A percentile compares a stretch with the other conserved stretches of the same genome.
Conservation (phyloP, 1,284 basidiomycete species). For the Mycena sp. region DNA sequence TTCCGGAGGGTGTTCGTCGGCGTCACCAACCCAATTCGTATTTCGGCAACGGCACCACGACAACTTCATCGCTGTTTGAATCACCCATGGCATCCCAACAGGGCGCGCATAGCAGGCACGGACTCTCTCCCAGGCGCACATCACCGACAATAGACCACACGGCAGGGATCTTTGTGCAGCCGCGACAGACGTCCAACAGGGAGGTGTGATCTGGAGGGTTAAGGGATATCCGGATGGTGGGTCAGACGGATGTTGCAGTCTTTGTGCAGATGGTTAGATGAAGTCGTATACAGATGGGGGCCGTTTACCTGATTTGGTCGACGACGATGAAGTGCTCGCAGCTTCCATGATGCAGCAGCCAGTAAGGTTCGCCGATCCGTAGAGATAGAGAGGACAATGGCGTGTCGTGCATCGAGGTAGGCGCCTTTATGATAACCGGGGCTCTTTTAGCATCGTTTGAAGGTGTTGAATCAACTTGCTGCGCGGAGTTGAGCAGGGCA, state of each 20-base stretch:
- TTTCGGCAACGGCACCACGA: conserved; percentile 62
- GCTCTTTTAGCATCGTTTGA: conserved; percentile 46
- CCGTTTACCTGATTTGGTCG: conserved; percentile 71
- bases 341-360: conserved; percentile 80
- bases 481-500: conserved; percentile 6
- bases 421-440: conserved; percentile 50
- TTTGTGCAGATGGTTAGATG: conserved; percentile 38
- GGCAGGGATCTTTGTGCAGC: conserved; percentile 75
- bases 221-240: conserved; percentile 68
- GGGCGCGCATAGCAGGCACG: conserved; percentile 72
- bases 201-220: conserved; percentile 68
- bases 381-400: conserved; percentile 62
- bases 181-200: conserved; percentile 70
- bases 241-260: conserved; percentile 67
- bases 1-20: no score
- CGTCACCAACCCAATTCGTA: conserved; percentile 47
- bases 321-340: conserved; percentile 83
- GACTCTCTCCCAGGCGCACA: conserved; percentile 77
- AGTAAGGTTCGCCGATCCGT: conserved; percentile 79
- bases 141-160: conserved; percentile 73
- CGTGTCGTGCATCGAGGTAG: conserved; percentile 57
- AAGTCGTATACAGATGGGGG: not conserved
- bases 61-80: conserved; percentile 53
- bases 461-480: conserved; percentile 64
- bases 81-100: conserved; percentile 79